phyloP scores from a whole-genome alignment of 805 yeast genomes.

The Saturnispora dispora region DNA sequence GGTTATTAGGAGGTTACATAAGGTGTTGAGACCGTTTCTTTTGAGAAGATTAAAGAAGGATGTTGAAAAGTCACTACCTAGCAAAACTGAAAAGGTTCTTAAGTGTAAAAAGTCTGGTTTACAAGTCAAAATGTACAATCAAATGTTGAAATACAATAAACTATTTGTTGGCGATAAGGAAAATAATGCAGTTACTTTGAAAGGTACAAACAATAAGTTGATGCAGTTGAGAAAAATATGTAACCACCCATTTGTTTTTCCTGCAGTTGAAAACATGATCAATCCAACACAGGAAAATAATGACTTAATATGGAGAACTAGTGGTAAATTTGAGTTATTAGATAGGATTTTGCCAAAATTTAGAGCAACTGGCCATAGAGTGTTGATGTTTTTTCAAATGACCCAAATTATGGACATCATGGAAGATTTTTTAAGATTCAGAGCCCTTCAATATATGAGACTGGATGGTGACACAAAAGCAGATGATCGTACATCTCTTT shows the following conservation, averaged over 20 bases:
- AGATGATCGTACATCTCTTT: constrained; percentile 70
- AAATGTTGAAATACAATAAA: constrained; percentile 64
- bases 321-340: constrained; percentile 74
- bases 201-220: constrained; percentile 71
- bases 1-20: constrained; percentile 77
- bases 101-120: constrained; percentile 71
- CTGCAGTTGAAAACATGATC: constrained; percentile 65
- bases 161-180: constrained; percentile 55
- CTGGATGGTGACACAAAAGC: constrained; percentile 80
- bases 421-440: constrained; percentile 71
- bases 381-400: constrained; percentile 80
- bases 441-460: constrained; percentile 61
- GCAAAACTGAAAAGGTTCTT: constrained; percentile 73
- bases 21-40: constrained; percentile 77
- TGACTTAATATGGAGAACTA: constrained; percentile 62
- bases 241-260: constrained; percentile 83
- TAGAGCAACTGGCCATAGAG: constrained; percentile 66
- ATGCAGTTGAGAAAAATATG: constrained; percentile 83
- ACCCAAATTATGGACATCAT: constrained; percentile 84
- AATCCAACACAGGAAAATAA: constrained; percentile 56
- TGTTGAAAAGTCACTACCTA: constrained; percentile 80
- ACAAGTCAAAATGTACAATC: constrained; percentile 63
- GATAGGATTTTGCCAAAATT: constrained; percentile 71
- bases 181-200: constrained; percentile 51
- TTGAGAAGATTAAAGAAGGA: constrained; percentile 78